A percentile compares a stretch with the other conserved stretches of the same genome.
These are phyloP conservation scores for Chenopodium album DNA, from an alignment of 148 eudicot species.

Conservation along the genomic window DNA sequence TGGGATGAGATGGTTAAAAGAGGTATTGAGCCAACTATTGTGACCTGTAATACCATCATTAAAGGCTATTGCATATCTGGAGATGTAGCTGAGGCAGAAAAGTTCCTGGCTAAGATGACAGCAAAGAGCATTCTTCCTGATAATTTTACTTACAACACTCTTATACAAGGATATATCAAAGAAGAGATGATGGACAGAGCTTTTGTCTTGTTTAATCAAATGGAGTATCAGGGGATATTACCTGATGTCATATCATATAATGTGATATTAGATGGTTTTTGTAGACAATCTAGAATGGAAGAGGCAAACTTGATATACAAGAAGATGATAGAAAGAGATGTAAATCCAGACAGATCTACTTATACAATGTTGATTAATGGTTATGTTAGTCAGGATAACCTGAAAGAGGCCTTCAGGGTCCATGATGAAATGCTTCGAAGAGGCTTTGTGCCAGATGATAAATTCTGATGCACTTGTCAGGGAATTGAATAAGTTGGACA, in stretches of 20 bases:
- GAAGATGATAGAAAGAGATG: conserved; percentile 64
- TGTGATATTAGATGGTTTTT: conserved; percentile 61
- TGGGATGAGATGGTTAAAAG: conserved; percentile 82
- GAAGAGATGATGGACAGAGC: conserved; percentile 62
- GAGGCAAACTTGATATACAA: conserved; percentile 50
- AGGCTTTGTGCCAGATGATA: conserved; percentile 84
- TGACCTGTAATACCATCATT: conserved; percentile 64
- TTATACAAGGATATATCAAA: conserved; percentile 64
- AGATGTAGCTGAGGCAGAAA: conserved; percentile 42
- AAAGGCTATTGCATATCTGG: conserved; percentile 75
- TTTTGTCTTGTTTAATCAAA: conserved; percentile 53
- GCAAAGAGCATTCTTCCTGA: conserved; percentile 50
- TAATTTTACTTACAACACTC: conserved; percentile 65
- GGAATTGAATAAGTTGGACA: background rate
- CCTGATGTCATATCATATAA: conserved; percentile 72
- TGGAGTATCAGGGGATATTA: conserved; percentile 59
- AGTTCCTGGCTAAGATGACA: conserved; percentile 46
- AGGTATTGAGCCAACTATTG: conserved; percentile 58
- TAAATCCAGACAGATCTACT: conserved; percentile 67
- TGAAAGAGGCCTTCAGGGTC: conserved; percentile 67
- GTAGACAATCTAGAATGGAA: conserved; percentile 67
- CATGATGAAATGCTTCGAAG: conserved; percentile 80
- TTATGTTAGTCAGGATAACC: conserved; percentile 59
- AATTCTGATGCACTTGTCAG: conserved; percentile 35
- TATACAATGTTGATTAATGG: conserved; percentile 67